Conservation (phyloP, 1,284 basidiomycete species). For the Athelia psychrophila region DNA sequence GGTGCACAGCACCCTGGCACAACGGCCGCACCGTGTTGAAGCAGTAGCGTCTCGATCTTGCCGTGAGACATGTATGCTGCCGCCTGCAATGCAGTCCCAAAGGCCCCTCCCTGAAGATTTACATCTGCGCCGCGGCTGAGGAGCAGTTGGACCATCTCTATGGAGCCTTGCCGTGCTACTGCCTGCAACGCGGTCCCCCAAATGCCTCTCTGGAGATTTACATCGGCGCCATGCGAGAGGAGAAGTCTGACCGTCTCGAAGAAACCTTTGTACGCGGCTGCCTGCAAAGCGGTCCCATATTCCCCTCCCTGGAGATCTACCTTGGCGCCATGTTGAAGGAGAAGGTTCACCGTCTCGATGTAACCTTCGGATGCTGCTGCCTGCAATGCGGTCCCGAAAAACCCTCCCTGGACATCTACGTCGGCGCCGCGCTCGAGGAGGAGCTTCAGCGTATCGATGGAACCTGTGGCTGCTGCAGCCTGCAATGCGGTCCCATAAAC, state of each 20-base stretch:
- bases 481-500: background rate
- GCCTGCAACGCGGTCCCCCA: background rate
- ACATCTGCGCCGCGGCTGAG: background rate
- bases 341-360: background rate
- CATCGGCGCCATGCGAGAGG: background rate
- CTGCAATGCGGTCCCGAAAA: background rate
- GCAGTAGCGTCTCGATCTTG: no score
- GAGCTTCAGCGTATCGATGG: background rate
- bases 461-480: background rate
- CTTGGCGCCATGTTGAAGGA: background rate
- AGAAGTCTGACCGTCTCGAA: background rate
- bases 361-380: background rate
- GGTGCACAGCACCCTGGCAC: no score
- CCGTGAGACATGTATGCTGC: no score
- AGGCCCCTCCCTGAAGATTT: background rate
- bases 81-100: background rate
- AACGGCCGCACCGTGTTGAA: no score
- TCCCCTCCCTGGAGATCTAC: background rate
- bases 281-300: background rate
- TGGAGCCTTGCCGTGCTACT: background rate
- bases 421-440: background rate
- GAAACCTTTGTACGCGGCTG: background rate
- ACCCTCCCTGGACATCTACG: background rate
- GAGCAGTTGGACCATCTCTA: background rate
- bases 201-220: background rate